Evolutionary conservation across 2,329 filamentous ascomycete genomes (phyloP), one percentile per base, ranked within the genome.

Genomic region (Ustulina deusta): DNA sequence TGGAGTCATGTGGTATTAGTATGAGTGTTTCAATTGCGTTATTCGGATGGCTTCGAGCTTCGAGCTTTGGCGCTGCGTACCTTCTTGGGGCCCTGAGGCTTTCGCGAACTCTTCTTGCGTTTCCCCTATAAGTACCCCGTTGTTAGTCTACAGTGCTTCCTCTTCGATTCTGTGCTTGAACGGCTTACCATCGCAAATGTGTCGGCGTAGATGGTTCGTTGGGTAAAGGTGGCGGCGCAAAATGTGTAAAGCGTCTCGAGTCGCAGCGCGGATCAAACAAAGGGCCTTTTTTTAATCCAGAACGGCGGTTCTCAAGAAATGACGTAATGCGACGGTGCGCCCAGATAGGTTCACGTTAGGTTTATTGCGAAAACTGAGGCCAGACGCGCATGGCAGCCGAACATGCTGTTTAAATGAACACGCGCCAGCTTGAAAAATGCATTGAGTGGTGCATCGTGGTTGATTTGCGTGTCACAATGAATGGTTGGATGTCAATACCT

Each of bases 31-130:
- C 34, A 22, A 22, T n/a, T 34, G 34, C n/a, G 59, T 70, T 68
- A 74, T 68, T 68, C 34, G 15, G 58, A 20, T 13, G 25, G 49
- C 46, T 63, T 63, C 29, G 66, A 52, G 54, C 22, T 62, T 56
- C 9, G 61, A 63, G 59, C 25, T 54, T 60, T 52, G n/a, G 63
- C 63, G 56, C 22, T 54, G 40, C 51, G 72, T 83, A 93, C 93
- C 90, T 90, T 97, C 82, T 93, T 96, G 29, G 92, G 90, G 70
- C 91, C 93, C 79, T 90, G 87, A 17, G 93, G 93, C 84, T 94
- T 94, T 77, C 89, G 87, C 61, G 93, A 91, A 29, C 92, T 92
- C 87, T 96, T 97, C 87, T 97, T 97, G 80, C 95, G 93, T 86
- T 97, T 97, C 70, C 95, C 95, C 95, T 78, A 46, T 11, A 25